Evolutionary conservation across 1,284 basidiomycete genomes (phyloP), one percentile per base, ranked within the genome.

Genomic region (Cutaneotrichosporon arboriforme): DNA sequence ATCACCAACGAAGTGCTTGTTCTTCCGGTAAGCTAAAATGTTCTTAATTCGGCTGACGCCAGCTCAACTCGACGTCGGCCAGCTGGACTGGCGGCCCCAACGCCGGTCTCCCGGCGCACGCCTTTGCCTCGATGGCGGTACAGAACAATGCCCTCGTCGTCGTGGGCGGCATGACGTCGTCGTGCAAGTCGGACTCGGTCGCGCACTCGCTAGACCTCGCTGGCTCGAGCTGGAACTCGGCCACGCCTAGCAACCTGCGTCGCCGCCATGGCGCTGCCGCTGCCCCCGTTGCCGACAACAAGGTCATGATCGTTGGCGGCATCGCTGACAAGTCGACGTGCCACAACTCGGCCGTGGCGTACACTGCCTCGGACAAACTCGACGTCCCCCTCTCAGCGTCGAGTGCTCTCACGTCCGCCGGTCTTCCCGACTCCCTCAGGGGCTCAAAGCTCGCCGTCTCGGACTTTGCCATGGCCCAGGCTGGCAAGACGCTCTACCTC

Each of bases 1-100:
- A 67, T 76, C 46, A 75, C 73, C 55, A 76, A 76, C 52, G 74
- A 76, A 37, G 72, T 75, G 9, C 55, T 73, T 36, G 57, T 72
- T 10, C 56, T 73, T n/a, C 59, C 68, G 21, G 72, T 72, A 47
- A 58, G 68, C 62, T 33, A 36, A 17, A 37, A n/a, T 40, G 21
- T 34, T 9, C 4, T 39, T 39, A n/a, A 40, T 26, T 18, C 49
- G 14, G 12, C 49, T 51, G 34, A 41, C 15, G 4, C 5, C 50
- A 70, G 70, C 67, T 76, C 60, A 69, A 69, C 57, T 51, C 60
- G 17, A 60, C 66, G 15, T 63, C 59, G 46, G 65, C 72, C 1
- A 55, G 64, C 4, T 73, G 73, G 65, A 48, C 48, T 22, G 48
- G 51, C 8, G 71, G 67, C 2, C 62, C 68, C 10, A 68, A 61